A percentile compares a stretch with the other conserved stretches of the same genome.
These are phyloP conservation scores for Pseudozyma flocculosa DNA, from an alignment of 1,284 basidiomycete genomes.

Conservation along the genomic window DNA sequence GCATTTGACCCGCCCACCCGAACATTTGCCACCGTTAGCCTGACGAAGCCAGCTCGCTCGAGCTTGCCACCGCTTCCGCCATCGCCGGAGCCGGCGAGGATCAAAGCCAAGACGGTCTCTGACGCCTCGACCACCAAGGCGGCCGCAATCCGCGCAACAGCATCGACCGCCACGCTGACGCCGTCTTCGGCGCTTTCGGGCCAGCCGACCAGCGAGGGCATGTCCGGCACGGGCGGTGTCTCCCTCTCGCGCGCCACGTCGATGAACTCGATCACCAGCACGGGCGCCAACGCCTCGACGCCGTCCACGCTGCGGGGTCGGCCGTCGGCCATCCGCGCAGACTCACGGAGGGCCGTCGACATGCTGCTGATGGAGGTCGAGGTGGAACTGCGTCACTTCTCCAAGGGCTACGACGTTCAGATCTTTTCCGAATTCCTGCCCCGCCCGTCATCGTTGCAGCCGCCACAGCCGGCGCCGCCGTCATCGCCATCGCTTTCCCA, in stretches of 20 bases:
- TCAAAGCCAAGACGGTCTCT: slow-evolving; percentile 15
- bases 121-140: slow-evolving; percentile 37
- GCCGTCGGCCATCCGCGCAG: slow-evolving; percentile 30
- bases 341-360: slow-evolving; percentile 31
- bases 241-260: slow-evolving; percentile 34
- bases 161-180: slow-evolving; percentile 22
- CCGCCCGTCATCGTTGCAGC: background rate
- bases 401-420: slow-evolving; percentile 50
- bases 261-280: slow-evolving; percentile 32
- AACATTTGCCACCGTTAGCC: slow-evolving; percentile 15
- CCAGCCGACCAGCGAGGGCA: too few species aligned
- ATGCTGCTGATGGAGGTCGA: slow-evolving; percentile 47
- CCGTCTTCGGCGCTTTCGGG: slow-evolving; percentile 16
- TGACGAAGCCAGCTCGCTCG: background rate
- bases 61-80: background rate
- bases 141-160: slow-evolving; percentile 22
- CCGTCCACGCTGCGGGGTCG: slow-evolving; percentile 24
- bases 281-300: slow-evolving; percentile 8
- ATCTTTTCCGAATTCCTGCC: slow-evolving; percentile 31
- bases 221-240: slow-evolving; percentile 3
- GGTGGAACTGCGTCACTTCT: slow-evolving; percentile 53
- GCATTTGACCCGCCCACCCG: slow-evolving; percentile 30
- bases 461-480: too few species aligned
- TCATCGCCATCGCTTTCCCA: too few species aligned
- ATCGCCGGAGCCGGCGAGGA: background rate